Conservation (phyloP, 345 rosid species). For the Microthlaspi erraticum region DNA sequence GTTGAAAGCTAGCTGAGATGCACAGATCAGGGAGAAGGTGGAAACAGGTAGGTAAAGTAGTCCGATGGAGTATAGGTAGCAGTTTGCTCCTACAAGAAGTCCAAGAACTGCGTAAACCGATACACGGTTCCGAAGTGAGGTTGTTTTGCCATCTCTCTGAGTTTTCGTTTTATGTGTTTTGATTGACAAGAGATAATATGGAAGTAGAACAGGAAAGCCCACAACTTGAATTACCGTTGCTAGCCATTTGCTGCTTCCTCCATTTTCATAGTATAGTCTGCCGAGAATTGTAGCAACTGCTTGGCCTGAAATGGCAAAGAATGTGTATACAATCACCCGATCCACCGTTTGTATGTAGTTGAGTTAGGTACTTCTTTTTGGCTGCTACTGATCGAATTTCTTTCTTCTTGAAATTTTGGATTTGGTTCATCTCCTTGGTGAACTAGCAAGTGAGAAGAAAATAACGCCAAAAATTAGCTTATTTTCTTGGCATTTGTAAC, state of each 20-base stretch:
- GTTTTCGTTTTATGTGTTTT: constrained; percentile 28
- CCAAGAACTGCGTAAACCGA: constrained; percentile 50
- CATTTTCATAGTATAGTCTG: constrained; percentile 57
- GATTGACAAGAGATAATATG: constrained; percentile 45
- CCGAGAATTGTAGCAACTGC: constrained; percentile 54
- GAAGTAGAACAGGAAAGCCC: constrained; percentile 64
- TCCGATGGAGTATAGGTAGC: constrained; percentile 55
- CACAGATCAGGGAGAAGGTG: constrained; percentile 57
- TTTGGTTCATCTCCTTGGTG: constrained; percentile 36
- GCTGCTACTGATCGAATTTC: constrained; percentile 13
- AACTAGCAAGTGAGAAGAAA: constrained; percentile 28
- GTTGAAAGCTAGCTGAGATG: constrained; percentile 64
- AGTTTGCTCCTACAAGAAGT: constrained; percentile 43
- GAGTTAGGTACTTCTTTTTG: constrained; percentile 31
- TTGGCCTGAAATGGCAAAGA: constrained; percentile 53
- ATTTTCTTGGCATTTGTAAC: neutral
- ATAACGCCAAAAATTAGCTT: constrained; percentile 11
- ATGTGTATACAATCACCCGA: constrained; percentile 41
- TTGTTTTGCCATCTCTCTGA: constrained; percentile 8
- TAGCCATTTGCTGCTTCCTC: constrained; percentile 67
- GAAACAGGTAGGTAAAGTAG: constrained; percentile 66
- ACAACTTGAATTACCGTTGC: constrained; percentile 51
- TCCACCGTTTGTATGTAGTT: constrained; percentile 47
- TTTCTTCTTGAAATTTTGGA: constrained; percentile 22
- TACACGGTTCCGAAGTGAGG: constrained; percentile 36